phyloP scores from a whole-genome alignment of 768 basidiomycete genomes.

The Podaxis sp. region DNA sequence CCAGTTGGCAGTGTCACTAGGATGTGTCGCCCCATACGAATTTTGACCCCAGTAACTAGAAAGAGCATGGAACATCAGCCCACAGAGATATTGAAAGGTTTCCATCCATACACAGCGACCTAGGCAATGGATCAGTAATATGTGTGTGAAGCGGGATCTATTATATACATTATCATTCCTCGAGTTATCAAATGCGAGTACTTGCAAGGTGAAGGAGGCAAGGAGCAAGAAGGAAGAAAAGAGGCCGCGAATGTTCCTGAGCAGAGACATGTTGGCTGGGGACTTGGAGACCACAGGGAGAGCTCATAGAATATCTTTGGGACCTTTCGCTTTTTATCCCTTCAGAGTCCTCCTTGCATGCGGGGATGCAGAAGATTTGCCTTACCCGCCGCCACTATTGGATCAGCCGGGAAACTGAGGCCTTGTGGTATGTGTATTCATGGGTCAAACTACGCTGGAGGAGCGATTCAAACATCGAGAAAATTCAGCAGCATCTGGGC shows the following conservation, averaged over 20 bases:
- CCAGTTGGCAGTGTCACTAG: conserved; percentile 36
- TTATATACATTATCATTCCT: conserved; percentile 32
- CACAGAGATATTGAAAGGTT: not conserved
- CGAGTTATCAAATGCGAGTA: conserved; percentile 27
- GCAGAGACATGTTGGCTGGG: not conserved
- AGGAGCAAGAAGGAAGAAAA: conserved; percentile 5
- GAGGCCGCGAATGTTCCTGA: not conserved
- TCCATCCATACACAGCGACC: conserved; percentile 24
- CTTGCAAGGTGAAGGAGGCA: not conserved
- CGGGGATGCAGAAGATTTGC: not conserved
- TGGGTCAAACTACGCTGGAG: not conserved
- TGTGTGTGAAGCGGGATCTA: not conserved
- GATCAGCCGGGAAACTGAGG: conserved; percentile 5
- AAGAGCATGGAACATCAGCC: not conserved
- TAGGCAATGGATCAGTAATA: conserved; percentile 8
- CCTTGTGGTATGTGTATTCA: not conserved
- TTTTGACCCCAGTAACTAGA: conserved; percentile 54
- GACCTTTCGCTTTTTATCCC: not conserved
- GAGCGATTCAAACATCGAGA: not conserved
- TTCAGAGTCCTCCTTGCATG: not conserved
- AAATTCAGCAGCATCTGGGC: not conserved
- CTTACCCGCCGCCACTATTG: not conserved
- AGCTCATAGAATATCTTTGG: not conserved
- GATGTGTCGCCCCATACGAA: conserved; percentile 50
- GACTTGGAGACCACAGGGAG: not conserved